A percentile compares a stretch with the other conserved stretches of the same genome.
phyloP scores from a whole-genome alignment of 208 protist genomes.

The Leptomonas seymouri region DNA sequence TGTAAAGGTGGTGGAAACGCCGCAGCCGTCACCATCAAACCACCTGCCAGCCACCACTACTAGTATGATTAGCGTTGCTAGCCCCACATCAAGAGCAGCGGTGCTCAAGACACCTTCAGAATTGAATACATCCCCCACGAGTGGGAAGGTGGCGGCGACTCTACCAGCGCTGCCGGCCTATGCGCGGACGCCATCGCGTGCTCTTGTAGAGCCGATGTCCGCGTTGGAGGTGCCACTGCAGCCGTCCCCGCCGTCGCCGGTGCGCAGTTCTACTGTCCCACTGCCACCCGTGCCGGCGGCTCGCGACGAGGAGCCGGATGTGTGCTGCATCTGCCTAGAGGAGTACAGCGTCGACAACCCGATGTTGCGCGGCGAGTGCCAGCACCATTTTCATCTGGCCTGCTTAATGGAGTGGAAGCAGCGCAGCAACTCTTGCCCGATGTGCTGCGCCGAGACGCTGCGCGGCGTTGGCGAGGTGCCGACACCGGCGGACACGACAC shows the following conservation, averaged over 20 bases:
- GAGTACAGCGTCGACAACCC: constrained; percentile 69
- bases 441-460: constrained; percentile 69
- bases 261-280: not conserved
- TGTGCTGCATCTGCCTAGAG: constrained; percentile 83
- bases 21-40: constrained; percentile 9
- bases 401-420: constrained; percentile 83
- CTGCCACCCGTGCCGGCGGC: constrained; percentile 7
- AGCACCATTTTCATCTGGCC: constrained; percentile 73
- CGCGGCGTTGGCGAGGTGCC: constrained; percentile 38
- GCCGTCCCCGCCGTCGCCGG: not conserved
- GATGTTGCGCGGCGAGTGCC: constrained; percentile 52
- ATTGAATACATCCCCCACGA: not conserved
- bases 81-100: no score
- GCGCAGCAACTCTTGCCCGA: constrained; percentile 74
- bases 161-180: not conserved
- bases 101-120: constrained; percentile 1
- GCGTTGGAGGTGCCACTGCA: not conserved
- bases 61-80: no score
- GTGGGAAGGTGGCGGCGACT: not conserved
- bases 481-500: not conserved
- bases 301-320: constrained; percentile 45
- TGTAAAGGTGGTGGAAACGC: not conserved
- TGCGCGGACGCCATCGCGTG: not conserved
- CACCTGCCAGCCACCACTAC: not conserved
- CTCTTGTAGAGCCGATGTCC: not conserved